Base-by-base conservation (phyloP, 768 basidiomycete genomes). In the Lactarius sanguifluus region DNA sequence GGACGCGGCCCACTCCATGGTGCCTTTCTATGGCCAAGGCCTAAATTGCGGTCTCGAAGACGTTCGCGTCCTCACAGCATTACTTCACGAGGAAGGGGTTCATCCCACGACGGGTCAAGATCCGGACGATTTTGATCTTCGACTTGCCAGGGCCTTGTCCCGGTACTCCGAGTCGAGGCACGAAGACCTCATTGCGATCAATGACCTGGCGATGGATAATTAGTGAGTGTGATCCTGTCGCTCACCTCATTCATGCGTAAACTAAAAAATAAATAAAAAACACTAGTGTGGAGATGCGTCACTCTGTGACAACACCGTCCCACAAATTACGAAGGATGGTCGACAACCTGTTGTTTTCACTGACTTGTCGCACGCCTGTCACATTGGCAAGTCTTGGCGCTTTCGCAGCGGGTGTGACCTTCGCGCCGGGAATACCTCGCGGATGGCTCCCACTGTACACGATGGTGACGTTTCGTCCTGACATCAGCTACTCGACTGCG, bases 1-100 rank as follows among this genome's bases (percentile, higher is more conserved):
- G 63, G 96, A 99, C 77, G 90, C 96, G 47, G 93, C 94, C 13
- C 96, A 99, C 77, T 91, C 94, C 52, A 98, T 98, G 95, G 95
- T 96, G n/a, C 96, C 96, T 69, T 96, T 95, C 79, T 95, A 91
- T 75, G 92, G 96, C 52, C 96, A 99, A 82, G 96, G 96, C 50
- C 83, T 98, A 71, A 99, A 99, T 75, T 97, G 96, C 74, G 96
- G 96, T 18, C 84, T 99, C 61, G 96, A 99, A 79, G 96, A 99
- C 77, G 95, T 98, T 72, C 87, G 97, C 71, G 86, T 98, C 61
- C 83, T 99, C 70, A 85, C 87, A 66, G 82, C 85, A 36, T 78
- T 95, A 64, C 81, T 98, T 72, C 84, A 85, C 64, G 82, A 87
- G 66, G 87, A 90, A 76, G 82, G 82, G 18, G 88, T 96, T 65